Evolutionary conservation across 169 alveolate species (phyloP), one percentile per base, ranked within the genome.

Genomic region (Eimeria praecox): DNA sequence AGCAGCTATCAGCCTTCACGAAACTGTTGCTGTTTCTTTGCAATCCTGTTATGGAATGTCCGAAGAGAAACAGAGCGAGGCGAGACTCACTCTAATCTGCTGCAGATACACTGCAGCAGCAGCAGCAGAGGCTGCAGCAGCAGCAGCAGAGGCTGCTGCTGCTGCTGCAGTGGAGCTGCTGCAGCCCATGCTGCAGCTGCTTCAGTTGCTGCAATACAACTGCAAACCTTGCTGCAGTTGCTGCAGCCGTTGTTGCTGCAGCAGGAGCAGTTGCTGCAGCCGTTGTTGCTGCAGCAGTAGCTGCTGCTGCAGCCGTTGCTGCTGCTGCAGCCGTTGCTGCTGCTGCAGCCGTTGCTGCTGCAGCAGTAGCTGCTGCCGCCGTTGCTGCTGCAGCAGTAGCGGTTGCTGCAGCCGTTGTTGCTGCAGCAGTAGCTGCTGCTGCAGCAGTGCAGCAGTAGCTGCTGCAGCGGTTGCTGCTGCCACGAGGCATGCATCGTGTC

Each of bases 1-100:
- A 42, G 49, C 87, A 77, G 62, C 90, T 46, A 38, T 10, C 30
- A n/a, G 64, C 71, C 44, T 82, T 82, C 40, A 82, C 71, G 56
- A 38, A 71, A 18, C 49, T 82, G 10, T 40, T 82, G 8, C 0
- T 82, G 27, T 46, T 82, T 82, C 49, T 82, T 27, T 77, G 87
- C 18, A 77, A 20, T 10, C 87, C 52, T 14, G 12, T 77, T 14
- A 35, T 40, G 30, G 87, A 16, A 20, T 42, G 59, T 33, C 59
- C 62, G 6, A 77, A 77, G 62, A 42, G 87, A 42, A 40, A 77
- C 59, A 77, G 59, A 46, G 87, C 87, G 12, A 40, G 62, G 27
- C 10, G 87, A 14, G 59, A 42, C 54, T 42, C 87, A 6, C 38
- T 35, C 1, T 6, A 69, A 35, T 49, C 12, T 27, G 77, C 77